phyloP scores from a whole-genome alignment of 2,329 filamentous ascomycete species.

The Ascomycota sp. region DNA sequence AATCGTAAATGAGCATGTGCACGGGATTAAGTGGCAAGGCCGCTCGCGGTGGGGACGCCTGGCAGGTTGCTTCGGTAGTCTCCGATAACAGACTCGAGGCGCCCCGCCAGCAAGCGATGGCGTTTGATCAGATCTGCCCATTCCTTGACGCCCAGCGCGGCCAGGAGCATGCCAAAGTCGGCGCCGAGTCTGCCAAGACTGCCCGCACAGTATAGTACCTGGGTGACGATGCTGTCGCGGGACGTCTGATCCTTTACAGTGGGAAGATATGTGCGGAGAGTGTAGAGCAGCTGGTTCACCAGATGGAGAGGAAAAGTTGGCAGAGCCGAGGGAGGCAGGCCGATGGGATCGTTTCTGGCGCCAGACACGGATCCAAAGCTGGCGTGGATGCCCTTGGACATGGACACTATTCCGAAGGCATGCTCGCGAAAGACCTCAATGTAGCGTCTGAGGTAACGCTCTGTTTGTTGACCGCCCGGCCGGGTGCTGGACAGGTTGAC shows the following conservation, averaged over 20 bases:
- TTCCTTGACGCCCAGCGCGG: constrained; percentile 34
- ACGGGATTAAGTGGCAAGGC: too few species aligned
- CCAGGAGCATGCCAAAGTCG: constrained; percentile 78
- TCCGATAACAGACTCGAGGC: constrained; percentile 42
- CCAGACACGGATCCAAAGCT: constrained; percentile 7
- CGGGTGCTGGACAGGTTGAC: constrained; percentile 21
- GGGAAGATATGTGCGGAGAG: constrained; percentile 53
- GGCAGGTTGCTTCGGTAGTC: too few species aligned
- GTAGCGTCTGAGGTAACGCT: constrained; percentile 81
- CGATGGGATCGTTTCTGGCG: constrained; percentile 16
- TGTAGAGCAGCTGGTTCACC: constrained; percentile 58
- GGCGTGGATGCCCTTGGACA: constrained; percentile 65
- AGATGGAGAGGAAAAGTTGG: constrained; percentile 70
- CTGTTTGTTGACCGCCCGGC: constrained; percentile 71
- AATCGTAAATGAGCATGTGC: too few species aligned
- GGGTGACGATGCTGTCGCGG: constrained; percentile 70
- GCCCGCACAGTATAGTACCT: constrained; percentile 79
- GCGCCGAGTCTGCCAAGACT: constrained; percentile 75
- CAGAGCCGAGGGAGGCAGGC: constrained; percentile 49
- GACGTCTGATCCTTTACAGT: constrained; percentile 60
- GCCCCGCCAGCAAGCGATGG: constrained; percentile 63
- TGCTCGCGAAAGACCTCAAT: constrained; percentile 96
- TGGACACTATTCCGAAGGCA: constrained; percentile 82
- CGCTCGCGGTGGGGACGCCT: too few species aligned
- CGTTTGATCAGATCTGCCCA: constrained; percentile 82